These are phyloP conservation scores for Populus alba DNA, from an alignment of 345 rosid genomes.

Conservation along the genomic window DNA sequence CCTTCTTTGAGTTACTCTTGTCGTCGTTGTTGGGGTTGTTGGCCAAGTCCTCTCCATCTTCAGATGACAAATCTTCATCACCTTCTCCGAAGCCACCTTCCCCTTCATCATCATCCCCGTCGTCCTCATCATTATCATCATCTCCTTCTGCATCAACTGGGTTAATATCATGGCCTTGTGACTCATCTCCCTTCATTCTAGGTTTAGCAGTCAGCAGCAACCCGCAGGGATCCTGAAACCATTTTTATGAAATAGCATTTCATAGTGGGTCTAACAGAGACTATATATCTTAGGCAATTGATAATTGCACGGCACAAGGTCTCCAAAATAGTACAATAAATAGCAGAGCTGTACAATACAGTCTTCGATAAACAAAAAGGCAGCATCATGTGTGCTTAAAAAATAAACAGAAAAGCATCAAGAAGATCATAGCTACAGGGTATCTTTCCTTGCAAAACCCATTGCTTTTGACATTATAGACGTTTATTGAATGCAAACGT, in stretches of 20 bases:
- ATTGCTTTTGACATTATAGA: too few relatives aligned
- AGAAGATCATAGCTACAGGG: background rate
- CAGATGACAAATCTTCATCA: constrained; percentile 57
- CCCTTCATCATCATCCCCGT: constrained; percentile 22
- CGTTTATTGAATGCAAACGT: too few relatives aligned
- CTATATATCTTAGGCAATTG: background rate
- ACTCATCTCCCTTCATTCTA: constrained; percentile 30
- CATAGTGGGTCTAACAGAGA: background rate
- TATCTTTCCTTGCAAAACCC: too few relatives aligned
- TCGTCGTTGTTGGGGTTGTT: constrained; percentile 41
- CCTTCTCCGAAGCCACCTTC: constrained; percentile 51
- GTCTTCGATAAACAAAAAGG: background rate
- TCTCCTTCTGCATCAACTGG: constrained; percentile 63
- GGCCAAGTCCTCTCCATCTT: constrained; percentile 43
- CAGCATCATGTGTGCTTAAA: background rate
- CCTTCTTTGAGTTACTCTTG: constrained; percentile 49
- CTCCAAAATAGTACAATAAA: background rate
- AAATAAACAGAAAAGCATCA: background rate
- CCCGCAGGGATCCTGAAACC: constrained; percentile 36
- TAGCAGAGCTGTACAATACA: background rate
- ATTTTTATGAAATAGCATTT: background rate
- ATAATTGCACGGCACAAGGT: background rate
- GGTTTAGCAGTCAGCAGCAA: constrained; percentile 20
- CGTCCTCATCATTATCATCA: constrained; percentile 35
- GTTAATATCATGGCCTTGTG: constrained; percentile 22